Percentiles rank a stretch among this genome's conserved stretches.
Evolutionary conservation across 2,329 filamentous ascomycete species (phyloP).

Genomic region (Ceratocystis albifundus): DNA sequence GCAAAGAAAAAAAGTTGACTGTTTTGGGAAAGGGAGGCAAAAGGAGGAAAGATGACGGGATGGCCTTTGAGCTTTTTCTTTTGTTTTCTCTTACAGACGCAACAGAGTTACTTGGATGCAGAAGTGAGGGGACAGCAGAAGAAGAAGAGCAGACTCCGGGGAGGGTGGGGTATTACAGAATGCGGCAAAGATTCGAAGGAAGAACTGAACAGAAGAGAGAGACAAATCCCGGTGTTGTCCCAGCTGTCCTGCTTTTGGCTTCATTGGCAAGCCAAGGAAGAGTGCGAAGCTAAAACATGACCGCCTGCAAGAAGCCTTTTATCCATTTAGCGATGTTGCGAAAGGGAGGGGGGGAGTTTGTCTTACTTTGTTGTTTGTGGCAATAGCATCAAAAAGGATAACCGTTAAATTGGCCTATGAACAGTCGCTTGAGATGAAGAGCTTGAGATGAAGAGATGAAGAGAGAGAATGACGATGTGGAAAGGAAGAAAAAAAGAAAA

Average conservation of each 20-base stretch:
- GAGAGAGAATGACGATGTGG: background rate
- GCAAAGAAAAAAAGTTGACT: too few relatives aligned
- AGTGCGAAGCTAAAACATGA: background rate
- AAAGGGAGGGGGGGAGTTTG: too few relatives aligned
- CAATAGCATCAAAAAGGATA: too few relatives aligned
- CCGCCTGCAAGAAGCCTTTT: background rate
- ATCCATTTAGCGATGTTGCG: background rate
- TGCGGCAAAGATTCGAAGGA: background rate
- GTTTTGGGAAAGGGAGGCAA: too few relatives aligned
- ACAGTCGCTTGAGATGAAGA: background rate
- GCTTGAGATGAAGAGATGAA: background rate
- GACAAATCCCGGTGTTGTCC: background rate
- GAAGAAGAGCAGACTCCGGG: background rate
- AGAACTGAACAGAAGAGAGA: background rate
- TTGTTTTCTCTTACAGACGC: too few relatives aligned
- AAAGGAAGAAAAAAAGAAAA: background rate
- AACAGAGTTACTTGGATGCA: background rate
- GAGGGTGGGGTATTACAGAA: slow-evolving; percentile 1
- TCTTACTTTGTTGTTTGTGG: too few relatives aligned
- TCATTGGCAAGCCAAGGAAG: background rate
- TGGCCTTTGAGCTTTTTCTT: too few relatives aligned
- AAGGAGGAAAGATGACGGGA: too few relatives aligned
- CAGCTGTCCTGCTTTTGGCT: background rate
- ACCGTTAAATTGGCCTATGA: too few relatives aligned
- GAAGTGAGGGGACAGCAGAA: background rate